These are phyloP conservation scores for Colletotrichum magnum DNA, from an alignment of 2,329 filamentous ascomycete genomes.

Conservation along the genomic window DNA sequence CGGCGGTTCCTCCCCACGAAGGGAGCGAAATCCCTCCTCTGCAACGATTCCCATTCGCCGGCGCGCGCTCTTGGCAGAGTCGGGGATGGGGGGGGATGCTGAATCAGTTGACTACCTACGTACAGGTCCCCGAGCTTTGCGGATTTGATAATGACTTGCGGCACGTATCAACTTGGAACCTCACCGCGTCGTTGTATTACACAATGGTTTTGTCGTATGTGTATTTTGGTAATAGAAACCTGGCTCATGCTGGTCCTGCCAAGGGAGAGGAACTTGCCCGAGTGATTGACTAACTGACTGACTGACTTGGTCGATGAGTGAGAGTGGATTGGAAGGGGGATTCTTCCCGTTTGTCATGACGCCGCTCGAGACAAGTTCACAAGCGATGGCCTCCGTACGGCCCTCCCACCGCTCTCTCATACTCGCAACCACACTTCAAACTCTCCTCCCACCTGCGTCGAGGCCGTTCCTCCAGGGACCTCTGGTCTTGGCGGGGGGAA, in stretches of 20 bases:
- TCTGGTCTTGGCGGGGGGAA: background rate
- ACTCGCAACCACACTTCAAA: slow-evolving; percentile 23
- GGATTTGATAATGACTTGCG: slow-evolving; percentile 19
- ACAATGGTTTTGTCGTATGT: too few species aligned
- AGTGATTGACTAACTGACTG: too few species aligned
- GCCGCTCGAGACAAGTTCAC: background rate
- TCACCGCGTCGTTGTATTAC: background rate
- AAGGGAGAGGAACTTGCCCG: background rate
- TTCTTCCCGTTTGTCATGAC: too few species aligned
- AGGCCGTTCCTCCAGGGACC: background rate
- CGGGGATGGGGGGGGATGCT: slow-evolving; percentile 6
- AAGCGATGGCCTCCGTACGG: background rate
- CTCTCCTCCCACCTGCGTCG: background rate
- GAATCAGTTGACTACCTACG: slow-evolving; percentile 19
- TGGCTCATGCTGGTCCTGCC: slow-evolving; percentile 11
- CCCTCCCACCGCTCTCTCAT: background rate
- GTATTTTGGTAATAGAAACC: slow-evolving; percentile 15
- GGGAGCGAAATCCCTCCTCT: slow-evolving; percentile 17
- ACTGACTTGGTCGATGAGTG: too few species aligned
- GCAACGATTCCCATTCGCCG: slow-evolving; percentile 16
- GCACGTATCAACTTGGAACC: slow-evolving; percentile 24
- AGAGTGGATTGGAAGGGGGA: too few species aligned
- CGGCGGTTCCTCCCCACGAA: background rate
- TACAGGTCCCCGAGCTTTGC: slow-evolving; percentile 13
- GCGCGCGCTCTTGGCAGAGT: slow-evolving; percentile 27